A percentile compares a stretch with the other conserved stretches of the same genome.
Conservation (phyloP, 2,329 filamentous ascomycete species). For the Fusarium sp. region DNA sequence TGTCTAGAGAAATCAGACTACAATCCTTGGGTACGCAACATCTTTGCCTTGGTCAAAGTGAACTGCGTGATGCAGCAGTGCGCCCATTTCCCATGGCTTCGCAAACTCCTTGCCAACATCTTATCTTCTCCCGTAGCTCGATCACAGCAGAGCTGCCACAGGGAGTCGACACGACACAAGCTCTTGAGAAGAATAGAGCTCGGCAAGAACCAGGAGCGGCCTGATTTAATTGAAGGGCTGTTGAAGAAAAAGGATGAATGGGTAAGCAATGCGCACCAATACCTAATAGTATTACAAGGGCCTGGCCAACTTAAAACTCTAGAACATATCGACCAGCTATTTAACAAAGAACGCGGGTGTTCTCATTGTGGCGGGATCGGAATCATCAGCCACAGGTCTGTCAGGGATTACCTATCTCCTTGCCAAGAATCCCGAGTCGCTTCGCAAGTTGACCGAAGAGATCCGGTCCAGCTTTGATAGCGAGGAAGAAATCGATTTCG, state of each 20-base stretch:
- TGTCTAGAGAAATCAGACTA: conserved; percentile 40
- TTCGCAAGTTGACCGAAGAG: conserved; percentile 56
- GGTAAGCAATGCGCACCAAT: not conserved
- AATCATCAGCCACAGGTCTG: conserved; percentile 52
- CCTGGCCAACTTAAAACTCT: not conserved
- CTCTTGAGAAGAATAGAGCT: not conserved
- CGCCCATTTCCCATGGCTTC: not conserved
- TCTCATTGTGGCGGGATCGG: conserved; percentile 49
- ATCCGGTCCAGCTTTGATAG: conserved; percentile 23
- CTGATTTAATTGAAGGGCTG: not conserved
- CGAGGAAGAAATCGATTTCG: conserved; percentile 26
- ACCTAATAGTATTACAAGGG: no score
- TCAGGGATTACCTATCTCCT: conserved; percentile 49
- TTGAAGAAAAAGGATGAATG: not conserved
- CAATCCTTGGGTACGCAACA: conserved; percentile 43
- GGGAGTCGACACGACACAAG: not conserved
- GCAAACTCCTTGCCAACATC: not conserved
- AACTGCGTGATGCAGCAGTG: not conserved
- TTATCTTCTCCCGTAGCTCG: not conserved
- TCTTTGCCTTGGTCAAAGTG: conserved; percentile 32
- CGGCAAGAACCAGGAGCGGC: not conserved
- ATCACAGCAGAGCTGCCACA: not conserved
- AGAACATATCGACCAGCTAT: not conserved
- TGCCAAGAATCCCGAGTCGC: conserved; percentile 46
- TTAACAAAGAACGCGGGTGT: conserved; percentile 9